phyloP scores from a whole-genome alignment of 2,329 filamentous ascomycete species.

The Xylaria hypoxylon region DNA sequence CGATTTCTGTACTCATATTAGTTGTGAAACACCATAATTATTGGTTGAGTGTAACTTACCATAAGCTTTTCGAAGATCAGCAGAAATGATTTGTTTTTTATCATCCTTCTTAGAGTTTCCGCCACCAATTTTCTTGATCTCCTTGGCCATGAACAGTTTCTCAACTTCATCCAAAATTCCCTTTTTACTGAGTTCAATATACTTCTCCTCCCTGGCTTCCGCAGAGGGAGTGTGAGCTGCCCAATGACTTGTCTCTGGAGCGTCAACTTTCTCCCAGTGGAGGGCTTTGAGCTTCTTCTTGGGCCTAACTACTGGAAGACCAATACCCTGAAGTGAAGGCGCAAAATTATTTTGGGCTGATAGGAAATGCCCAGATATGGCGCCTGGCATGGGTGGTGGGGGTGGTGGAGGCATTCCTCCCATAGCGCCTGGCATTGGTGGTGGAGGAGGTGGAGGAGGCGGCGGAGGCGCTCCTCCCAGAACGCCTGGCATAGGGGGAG shows the following conservation, averaged over 20 bases:
- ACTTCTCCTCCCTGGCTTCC: conserved; percentile 93
- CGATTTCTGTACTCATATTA: conserved; percentile 73
- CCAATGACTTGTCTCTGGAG: conserved; percentile 92
- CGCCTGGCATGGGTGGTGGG: conserved; percentile 73
- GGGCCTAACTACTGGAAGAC: conserved; percentile 83
- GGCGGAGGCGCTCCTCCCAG: conserved; percentile 58
- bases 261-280: conserved; percentile 99
- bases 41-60: conserved; percentile 60
- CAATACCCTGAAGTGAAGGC: conserved; percentile 69
- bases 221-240: conserved; percentile 86
- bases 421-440: conserved; percentile 69
- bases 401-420: conserved; percentile 57
- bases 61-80: conserved; percentile 88
- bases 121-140: conserved; percentile 87
- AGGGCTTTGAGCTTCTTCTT: conserved; percentile 99
- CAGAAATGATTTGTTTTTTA: conserved; percentile 97
- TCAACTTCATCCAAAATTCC: conserved; percentile 98
- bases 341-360: conserved; percentile 69
- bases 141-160: conserved; percentile 96
- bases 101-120: conserved; percentile 82
- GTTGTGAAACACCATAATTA: conserved; percentile 26
- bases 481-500: conserved; percentile 51
- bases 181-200: conserved; percentile 90
- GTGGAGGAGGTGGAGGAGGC: conserved; percentile 66
- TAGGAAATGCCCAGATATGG: conserved; percentile 81